Evolutionary conservation across 2,329 filamentous ascomycete genomes (phyloP).

Genomic region (Rhynchosporium secalis): DNA sequence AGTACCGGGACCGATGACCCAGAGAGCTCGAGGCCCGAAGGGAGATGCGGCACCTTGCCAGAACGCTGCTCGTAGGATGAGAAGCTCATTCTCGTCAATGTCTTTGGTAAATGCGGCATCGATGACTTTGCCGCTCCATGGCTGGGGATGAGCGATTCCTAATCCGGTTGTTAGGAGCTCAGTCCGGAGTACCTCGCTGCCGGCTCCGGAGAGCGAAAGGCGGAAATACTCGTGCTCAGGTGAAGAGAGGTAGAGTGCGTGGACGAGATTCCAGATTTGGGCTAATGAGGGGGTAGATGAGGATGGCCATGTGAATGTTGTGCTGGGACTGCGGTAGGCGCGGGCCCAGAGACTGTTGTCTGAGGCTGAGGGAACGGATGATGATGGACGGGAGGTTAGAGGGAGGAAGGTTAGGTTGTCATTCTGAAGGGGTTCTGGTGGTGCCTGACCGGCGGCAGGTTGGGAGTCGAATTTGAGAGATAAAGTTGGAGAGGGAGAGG

Average conservation of each 20-base stretch:
- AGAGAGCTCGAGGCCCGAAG: constrained; percentile 62
- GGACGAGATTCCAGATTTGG: constrained; percentile 44
- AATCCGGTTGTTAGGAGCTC: constrained; percentile 39
- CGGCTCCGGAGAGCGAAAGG: constrained; percentile 38
- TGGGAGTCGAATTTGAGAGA: constrained; percentile 22
- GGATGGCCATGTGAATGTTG: constrained; percentile 40
- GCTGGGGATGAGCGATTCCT: constrained; percentile 26
- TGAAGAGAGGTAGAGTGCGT: constrained; percentile 41
- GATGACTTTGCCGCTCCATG: constrained; percentile 15
- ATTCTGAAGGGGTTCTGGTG: constrained; percentile 37
- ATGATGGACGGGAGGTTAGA: constrained; percentile 29
- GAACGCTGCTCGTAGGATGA: constrained; percentile 59
- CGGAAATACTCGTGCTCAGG: constrained; percentile 41
- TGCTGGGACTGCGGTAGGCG: constrained; percentile 38
- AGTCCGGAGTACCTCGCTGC: constrained; percentile 33
- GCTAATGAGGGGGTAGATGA: constrained; percentile 37
- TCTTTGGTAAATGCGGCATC: not conserved
- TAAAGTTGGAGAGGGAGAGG: constrained; percentile 15
- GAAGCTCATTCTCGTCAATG: constrained; percentile 39
- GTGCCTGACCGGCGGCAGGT: constrained; percentile 16
- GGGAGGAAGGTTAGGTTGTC: constrained; percentile 37
- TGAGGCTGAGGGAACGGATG: constrained; percentile 27
- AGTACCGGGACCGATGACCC: constrained; percentile 43
- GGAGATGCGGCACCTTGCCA: constrained; percentile 72
- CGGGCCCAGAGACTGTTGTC: constrained; percentile 45